Base-by-base conservation (phyloP, 257 asterid species). In the Verbascum thapsus region DNA sequence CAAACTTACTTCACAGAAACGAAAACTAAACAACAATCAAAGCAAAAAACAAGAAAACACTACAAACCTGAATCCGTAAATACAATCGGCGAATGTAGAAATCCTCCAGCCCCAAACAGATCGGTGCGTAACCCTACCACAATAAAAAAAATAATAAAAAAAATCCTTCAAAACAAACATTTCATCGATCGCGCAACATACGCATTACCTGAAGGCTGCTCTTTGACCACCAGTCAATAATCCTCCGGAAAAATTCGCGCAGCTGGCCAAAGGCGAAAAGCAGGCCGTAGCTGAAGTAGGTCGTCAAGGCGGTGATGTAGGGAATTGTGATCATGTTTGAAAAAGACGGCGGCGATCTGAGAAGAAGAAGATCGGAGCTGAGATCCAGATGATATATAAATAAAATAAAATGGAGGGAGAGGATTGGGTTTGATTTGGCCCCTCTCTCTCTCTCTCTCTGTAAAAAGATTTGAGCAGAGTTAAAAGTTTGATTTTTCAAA, bases 51-150 rank as follows among this genome's bases (percentile, higher is more conserved):
- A 20, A 4, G 34, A 10, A 15, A 16, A 5, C 51, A 37, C 11
- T 3, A 18, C 2, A 5, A 54, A 79, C 90, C 86, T 83, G 95
- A 75, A 83, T 75, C 23, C 90, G 82, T 62, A 64, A 74, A 76
- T 83, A 83, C 75, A 86, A 66, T 26, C 95, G 66, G 12, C 94
- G 84, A 57, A 64, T 70, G 61, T 86, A 86, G 83, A 83, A 83
- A 79, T 86, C 95, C 68, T 86, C 95, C 37, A 79, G 83, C 37
- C 95, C 95, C 74, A 83, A 75, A 63, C 86, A 83, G 81, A 83
- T 86, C 72, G 95, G 90, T 20, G 95, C 90, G 70, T 83, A 86
- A 56, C 95, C 95, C 88, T 86, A 58, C 16, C 64, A 43, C 16
- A 11, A 20, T 22, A 26, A 48, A 18, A 17, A n/a, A 0, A 34